Conservation (phyloP, 441 rosid genomes). For the Dalechampia spathulata region DNA sequence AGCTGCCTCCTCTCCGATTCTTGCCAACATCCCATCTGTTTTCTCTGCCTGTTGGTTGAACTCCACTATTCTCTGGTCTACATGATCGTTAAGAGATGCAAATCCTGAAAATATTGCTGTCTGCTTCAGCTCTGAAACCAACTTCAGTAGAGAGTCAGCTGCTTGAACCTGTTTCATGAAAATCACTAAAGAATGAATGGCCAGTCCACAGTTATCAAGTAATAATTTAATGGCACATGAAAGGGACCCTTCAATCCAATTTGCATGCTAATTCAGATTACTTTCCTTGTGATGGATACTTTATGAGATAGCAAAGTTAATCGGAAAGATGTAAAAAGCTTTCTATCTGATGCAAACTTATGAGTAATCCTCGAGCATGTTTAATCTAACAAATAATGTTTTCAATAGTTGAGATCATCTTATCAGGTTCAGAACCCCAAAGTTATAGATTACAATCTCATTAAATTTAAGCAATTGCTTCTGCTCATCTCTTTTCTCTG, state of each 20-base stretch:
- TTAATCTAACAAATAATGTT: not conserved
- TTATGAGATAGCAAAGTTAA: not conserved
- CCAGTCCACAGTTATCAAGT: not conserved
- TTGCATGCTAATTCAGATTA: not conserved
- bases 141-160: slow-evolving; percentile 77
- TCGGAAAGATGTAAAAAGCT: not conserved
- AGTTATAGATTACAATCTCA: not conserved
- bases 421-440: not conserved
- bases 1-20: slow-evolving; percentile 72
- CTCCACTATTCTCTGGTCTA: slow-evolving; percentile 62
- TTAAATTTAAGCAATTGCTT: not conserved
- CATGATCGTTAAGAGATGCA: slow-evolving; percentile 82
- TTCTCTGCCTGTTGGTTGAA: slow-evolving; percentile 58
- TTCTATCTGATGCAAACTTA: not conserved
- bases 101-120: slow-evolving; percentile 85
- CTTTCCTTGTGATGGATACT: not conserved
- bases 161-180: slow-evolving; percentile 57
- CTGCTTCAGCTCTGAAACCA: slow-evolving; percentile 82
- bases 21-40: slow-evolving; percentile 54
- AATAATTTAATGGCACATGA: too few species aligned
- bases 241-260: too few species aligned
- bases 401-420: not conserved
- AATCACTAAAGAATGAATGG: not conserved
- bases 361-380: too few species aligned
- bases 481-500: not conserved